phyloP scores from a whole-genome alignment of 257 asterid genomes.

The Solanum microdontum region DNA sequence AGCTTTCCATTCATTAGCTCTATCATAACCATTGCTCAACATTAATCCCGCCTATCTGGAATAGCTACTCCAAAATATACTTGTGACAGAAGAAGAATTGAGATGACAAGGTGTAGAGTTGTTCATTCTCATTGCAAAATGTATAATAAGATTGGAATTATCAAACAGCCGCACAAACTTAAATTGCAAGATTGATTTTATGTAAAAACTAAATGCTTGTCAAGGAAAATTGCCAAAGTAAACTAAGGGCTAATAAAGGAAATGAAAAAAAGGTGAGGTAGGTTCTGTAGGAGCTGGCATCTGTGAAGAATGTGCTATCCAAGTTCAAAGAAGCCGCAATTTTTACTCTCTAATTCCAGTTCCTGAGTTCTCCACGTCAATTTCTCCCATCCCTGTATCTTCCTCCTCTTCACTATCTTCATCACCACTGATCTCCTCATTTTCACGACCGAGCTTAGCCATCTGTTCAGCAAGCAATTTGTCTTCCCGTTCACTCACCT shows the following conservation, averaged over 20 bases:
- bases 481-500: constrained; percentile 98
- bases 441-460: constrained; percentile 57
- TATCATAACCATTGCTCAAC: not conserved
- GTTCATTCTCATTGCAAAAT: not conserved
- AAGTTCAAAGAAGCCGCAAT: not conserved
- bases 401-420: constrained; percentile 92
- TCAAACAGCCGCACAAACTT: not conserved
- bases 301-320: not conserved
- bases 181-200: not conserved
- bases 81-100: not conserved
- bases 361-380: constrained; percentile 54
- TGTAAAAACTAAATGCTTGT: not conserved
- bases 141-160: not conserved
- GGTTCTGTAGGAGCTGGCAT: not conserved
- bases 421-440: constrained; percentile 83
- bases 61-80: not conserved
- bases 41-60: not conserved
- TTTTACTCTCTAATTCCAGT: constrained; percentile 26
- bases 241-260: not conserved
- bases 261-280: not conserved
- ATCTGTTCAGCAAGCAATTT: constrained; percentile 71
- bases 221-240: not conserved
- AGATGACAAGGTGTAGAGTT: not conserved
- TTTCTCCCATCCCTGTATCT: constrained; percentile 95
- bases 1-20: not conserved